phyloP scores from a whole-genome alignment of 306 rosid genomes.

The Oxytropis ochrocephala region DNA sequence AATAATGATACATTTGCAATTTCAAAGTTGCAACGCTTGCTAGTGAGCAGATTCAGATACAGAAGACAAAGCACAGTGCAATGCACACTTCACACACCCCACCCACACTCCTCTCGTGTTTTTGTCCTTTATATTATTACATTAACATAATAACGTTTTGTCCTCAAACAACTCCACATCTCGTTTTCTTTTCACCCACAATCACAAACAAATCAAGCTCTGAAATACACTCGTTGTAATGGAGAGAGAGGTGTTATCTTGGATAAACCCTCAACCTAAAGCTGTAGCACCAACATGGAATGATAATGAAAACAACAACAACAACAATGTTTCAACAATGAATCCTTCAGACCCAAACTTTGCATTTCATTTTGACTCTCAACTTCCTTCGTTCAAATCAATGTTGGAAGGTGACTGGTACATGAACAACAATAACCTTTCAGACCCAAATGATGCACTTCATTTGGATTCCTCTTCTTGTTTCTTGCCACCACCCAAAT shows the following conservation, averaged over 20 bases:
- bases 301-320: background rate
- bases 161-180: conserved; percentile 1
- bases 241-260: conserved; percentile 29
- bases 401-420: conserved; percentile 65
- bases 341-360: background rate
- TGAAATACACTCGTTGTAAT: background rate
- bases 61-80: background rate
- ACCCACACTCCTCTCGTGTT: conserved; percentile 6
- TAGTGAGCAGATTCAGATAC: background rate
- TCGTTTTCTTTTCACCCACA: background rate
- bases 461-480: conserved; percentile 53
- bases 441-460: conserved; percentile 21
- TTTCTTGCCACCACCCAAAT: conserved; percentile 37
- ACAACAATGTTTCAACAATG: conserved; percentile 13
- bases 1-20: too few species aligned
- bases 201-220: background rate
- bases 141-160: background rate
- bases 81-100: background rate
- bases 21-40: too few species aligned
- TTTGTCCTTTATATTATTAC: background rate
- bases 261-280: conserved; percentile 43
- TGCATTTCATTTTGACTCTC: background rate
- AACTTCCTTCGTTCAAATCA: conserved; percentile 45
- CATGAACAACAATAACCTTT: conserved; percentile 26
- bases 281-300: conserved; percentile 14